Evolutionary conservation across 495 filamentous ascomycete genomes (phyloP).

Genomic region (Penicillium canescens): DNA sequence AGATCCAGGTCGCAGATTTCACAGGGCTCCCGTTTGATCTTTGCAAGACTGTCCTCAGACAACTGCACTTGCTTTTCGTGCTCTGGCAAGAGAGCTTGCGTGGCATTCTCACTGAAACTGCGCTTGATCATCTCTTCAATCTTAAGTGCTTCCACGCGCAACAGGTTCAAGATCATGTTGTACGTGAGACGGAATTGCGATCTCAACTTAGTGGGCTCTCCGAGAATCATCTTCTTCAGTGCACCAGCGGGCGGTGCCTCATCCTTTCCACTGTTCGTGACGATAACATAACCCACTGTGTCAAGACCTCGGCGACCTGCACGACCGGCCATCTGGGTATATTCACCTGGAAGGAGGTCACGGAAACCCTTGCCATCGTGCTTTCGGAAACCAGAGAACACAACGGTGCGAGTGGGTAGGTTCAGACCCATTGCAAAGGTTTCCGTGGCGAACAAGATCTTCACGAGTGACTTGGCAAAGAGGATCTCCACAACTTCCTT

Average conservation of each 20-base stretch:
- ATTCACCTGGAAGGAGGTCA: slow-evolving; percentile 90
- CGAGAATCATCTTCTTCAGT: slow-evolving; percentile 90
- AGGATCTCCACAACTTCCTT: slow-evolving; percentile 98
- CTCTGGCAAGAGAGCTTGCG: slow-evolving; percentile 89
- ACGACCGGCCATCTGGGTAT: slow-evolving; percentile 97
- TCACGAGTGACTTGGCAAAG: slow-evolving; percentile 91
- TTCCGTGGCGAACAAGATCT: slow-evolving; percentile 95
- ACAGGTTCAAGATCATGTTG: slow-evolving; percentile 97
- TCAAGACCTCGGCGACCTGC: slow-evolving; percentile 93
- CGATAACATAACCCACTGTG: slow-evolving; percentile 88
- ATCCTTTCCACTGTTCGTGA: slow-evolving; percentile 77
- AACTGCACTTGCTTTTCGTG: slow-evolving; percentile 91
- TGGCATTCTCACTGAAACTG: slow-evolving; percentile 98
- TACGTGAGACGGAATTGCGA: slow-evolving; percentile 98
- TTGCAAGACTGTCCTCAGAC: slow-evolving; percentile 88
- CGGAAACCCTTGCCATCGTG: slow-evolving; percentile 90
- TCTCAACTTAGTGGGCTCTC: slow-evolving; percentile 89
- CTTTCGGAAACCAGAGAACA: slow-evolving; percentile 96
- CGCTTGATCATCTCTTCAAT: slow-evolving; percentile 99
- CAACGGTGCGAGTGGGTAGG: slow-evolving; percentile 91
- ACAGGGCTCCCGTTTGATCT: slow-evolving; percentile 84
- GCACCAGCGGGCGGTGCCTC: slow-evolving; percentile 84
- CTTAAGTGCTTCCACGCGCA: slow-evolving; percentile 94
- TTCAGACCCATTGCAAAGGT: slow-evolving; percentile 99
- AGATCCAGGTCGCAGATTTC: slow-evolving; percentile 79